Evolutionary conservation across 352 stramenopile genomes (phyloP), one percentile per base, ranked within the genome.

Genomic region (Phytopythium ostracodes): DNA sequence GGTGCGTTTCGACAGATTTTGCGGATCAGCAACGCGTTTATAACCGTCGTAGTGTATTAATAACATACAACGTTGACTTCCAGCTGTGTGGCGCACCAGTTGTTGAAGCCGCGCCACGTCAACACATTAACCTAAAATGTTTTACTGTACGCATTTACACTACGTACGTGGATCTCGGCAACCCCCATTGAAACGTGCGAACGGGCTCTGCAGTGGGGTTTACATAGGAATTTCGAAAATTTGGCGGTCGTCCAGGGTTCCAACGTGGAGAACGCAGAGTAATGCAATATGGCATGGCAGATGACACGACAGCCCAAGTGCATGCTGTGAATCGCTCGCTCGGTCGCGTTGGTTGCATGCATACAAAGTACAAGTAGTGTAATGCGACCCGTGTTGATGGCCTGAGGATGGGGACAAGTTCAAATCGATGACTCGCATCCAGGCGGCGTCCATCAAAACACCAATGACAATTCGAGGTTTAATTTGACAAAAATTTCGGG

Each of bases 371-470:
- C 38, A 44, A 44, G 38, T 44, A n/a, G 14, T 8, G 9, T 9
- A 36, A 36, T 10, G 10, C 33, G 10, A 38, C 14, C 33, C 1
- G 33, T 38, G 33, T 38, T 38, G 33, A 38, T 11, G 33, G 3
- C 33, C 6, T 11, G 33, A 38, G 33, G 33, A 38, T 38, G 10
- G 33, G 10, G 10, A 38, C 33, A 38, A 38, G 24, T 58, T 58
- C 52, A 58, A 58, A 46, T 58, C 52, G 31, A 46, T 58, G 52
- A 58, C 31, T 43, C 31, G 33, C 52, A 58, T 58, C 52, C 31
- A 31, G 31, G 29, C n/a, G 29, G 52, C 33, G 35, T 29, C 31
- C 33, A 46, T 47, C 31, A 46, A 59, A 27, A 29, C 29, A 0
- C 25, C 49, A 33, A 55, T 36, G 49, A 12, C 24, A 10, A 6